phyloP scores from a whole-genome alignment of 257 asterid genomes.

The Solanum peruvianum region DNA sequence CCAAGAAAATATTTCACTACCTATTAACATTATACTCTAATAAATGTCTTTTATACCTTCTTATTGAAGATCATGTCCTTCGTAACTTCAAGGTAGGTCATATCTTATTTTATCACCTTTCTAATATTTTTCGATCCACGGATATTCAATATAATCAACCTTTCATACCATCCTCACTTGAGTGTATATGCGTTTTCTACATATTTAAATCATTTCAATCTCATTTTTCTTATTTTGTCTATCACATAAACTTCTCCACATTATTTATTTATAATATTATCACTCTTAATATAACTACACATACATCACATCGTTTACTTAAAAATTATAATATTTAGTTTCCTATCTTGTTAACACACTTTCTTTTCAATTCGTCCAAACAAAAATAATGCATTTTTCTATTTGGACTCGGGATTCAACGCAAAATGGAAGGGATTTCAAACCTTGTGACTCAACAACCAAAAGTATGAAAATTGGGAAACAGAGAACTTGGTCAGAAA shows the following conservation, averaged over 20 bases:
- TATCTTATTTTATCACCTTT: not conserved
- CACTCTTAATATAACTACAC: not conserved
- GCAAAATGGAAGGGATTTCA: not conserved
- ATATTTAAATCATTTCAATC: too few species aligned
- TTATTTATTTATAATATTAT: too few species aligned
- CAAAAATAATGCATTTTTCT: not conserved
- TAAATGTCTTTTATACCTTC: not conserved
- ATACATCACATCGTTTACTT: fast-evolving
- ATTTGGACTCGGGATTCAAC: not conserved
- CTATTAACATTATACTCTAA: too few species aligned
- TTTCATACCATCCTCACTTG: not conserved
- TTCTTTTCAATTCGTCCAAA: not conserved
- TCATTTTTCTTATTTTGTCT: too few species aligned
- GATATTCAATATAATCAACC: not conserved
- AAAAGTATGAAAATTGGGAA: not conserved
- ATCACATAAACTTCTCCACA: not conserved
- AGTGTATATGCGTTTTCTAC: not conserved
- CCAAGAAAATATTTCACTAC: not conserved
- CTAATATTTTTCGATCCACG: not conserved
- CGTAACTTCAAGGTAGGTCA: not conserved
- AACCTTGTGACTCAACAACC: not conserved
- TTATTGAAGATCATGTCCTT: not conserved
- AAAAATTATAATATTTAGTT: not conserved
- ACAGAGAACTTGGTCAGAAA: not conserved
- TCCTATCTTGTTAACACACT: not conserved